Conservation (phyloP, 352 stramenopile species). For the Blastocystis sp. region DNA sequence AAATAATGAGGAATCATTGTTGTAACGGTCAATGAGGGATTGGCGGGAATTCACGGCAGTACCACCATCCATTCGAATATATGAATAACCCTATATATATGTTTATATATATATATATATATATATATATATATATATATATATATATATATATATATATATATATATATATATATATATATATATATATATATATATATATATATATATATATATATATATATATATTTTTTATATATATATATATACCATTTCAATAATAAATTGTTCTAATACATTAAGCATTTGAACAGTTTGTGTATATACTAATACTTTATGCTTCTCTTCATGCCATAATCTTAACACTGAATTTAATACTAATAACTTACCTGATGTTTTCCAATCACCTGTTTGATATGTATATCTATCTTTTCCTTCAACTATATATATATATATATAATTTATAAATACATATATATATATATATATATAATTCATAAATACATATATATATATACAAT, state of each 20-base stretch:
- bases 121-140: too few relatives aligned
- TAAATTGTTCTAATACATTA: conserved; percentile 79
- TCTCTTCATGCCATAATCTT: conserved; percentile 71
- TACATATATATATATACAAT: conserved; percentile 38
- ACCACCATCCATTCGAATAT: conserved; percentile 78
- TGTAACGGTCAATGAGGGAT: conserved; percentile 80
- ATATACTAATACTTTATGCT: conserved; percentile 86
- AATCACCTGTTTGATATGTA: not conserved
- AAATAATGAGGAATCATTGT: conserved; percentile 60
- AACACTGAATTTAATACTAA: conserved; percentile 80
- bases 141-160: conserved; percentile 44
- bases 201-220: conserved; percentile 63
- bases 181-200: conserved; percentile 3
- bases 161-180: conserved; percentile 64
- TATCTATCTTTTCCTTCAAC: conserved; percentile 17
- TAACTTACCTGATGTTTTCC: conserved; percentile 72
- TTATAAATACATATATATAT: too few relatives aligned
- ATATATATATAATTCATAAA: conserved; percentile 35
- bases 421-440: conserved; percentile 38
- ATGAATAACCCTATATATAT: conserved; percentile 55
- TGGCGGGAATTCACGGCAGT: conserved; percentile 75
- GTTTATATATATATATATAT: not conserved
- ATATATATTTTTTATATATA: not conserved
- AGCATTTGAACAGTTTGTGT: conserved; percentile 86
- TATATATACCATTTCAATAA: conserved; percentile 45